Evolutionary conservation across 495 filamentous ascomycete species (phyloP).

Genomic region (Xanthoparmelia taractica): DNA sequence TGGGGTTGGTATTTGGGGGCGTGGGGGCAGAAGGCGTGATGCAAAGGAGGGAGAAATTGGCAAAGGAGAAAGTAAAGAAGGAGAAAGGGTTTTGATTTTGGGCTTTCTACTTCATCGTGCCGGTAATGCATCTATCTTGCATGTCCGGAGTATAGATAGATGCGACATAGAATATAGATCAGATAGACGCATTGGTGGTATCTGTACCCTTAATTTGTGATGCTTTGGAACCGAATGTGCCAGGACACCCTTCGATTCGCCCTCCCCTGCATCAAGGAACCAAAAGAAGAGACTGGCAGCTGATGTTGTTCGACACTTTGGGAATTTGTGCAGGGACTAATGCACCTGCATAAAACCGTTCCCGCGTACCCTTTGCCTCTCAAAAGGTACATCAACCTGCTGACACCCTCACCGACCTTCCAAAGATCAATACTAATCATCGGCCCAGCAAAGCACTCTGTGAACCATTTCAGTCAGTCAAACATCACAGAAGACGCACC

Average conservation of each 20-base stretch:
- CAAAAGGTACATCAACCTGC: too few species aligned
- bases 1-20: constrained; percentile 87
- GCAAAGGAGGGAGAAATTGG: constrained; percentile 71
- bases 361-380: too few species aligned
- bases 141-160: background rate
- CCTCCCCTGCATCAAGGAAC: background rate
- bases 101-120: background rate
- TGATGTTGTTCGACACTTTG: background rate
- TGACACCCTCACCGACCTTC: background rate
- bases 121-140: background rate
- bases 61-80: constrained; percentile 57
- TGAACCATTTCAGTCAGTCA: background rate
- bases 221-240: too few species aligned
- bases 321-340: background rate
- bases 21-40: constrained; percentile 86
- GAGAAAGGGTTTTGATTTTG: constrained; percentile 35
- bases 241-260: too few species aligned
- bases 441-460: background rate
- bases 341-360: background rate
- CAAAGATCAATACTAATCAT: background rate
- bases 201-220: background rate
- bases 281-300: background rate
- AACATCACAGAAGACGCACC: background rate
- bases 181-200: background rate
- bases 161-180: background rate